phyloP scores from a whole-genome alignment of 2,329 filamentous ascomycete species.

The Exophiala viscosa region DNA sequence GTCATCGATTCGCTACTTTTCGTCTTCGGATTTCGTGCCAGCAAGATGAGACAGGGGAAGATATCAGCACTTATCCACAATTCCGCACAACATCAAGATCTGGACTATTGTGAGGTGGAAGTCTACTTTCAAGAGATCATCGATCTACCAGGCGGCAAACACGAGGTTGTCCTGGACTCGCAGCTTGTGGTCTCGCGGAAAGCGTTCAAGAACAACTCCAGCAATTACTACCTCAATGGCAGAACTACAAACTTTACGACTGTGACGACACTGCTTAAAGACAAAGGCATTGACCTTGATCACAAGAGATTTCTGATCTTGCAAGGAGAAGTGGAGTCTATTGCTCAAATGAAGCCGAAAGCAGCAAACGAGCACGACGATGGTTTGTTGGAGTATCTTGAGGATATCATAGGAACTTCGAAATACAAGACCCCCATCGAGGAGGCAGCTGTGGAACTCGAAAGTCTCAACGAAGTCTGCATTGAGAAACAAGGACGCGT shows the following conservation, averaged over 20 bases:
- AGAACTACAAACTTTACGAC: constrained; percentile 87
- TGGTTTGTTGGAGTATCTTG: constrained; percentile 89
- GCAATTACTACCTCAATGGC: constrained; percentile 95
- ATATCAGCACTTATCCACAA: constrained; percentile 98
- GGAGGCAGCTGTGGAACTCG: constrained; percentile 83
- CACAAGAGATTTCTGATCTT: constrained; percentile 97
- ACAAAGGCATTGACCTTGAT: constrained; percentile 88
- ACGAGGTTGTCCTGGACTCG: constrained; percentile 76
- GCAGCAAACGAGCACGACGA: constrained; percentile 93
- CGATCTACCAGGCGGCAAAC: constrained; percentile 72
- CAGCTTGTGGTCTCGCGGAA: constrained; percentile 82
- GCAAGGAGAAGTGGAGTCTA: constrained; percentile 96
- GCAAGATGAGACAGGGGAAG: constrained; percentile 99
- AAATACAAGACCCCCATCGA: constrained; percentile 98
- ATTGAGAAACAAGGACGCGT: constrained; percentile 92
- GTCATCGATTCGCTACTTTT: constrained; percentile 97
- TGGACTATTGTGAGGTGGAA: constrained; percentile 90
- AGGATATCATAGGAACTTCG: constrained; percentile 97
- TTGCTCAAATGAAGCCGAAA: constrained; percentile 98
- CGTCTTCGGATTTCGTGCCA: constrained; percentile 97
- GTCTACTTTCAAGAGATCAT: constrained; percentile 96
- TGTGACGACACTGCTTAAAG: constrained; percentile 81
- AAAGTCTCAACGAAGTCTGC: constrained; percentile 89
- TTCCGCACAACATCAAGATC: constrained; percentile 77
- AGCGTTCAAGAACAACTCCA: constrained; percentile 96